phyloP scores from a whole-genome alignment of 163 green algal species.

The Chlorella variabilis region DNA sequence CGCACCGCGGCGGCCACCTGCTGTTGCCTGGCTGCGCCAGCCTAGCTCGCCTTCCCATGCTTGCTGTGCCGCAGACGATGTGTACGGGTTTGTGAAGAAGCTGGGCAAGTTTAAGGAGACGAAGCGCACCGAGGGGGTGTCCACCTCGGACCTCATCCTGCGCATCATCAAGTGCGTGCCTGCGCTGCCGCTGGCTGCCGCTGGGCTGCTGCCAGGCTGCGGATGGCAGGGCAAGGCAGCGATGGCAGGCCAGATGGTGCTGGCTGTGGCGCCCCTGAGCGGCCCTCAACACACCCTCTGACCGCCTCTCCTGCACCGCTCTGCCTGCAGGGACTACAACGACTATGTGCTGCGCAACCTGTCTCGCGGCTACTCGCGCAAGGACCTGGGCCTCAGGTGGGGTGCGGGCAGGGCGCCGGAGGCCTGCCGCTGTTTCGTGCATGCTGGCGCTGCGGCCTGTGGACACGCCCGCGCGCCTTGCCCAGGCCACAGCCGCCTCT shows the following conservation, averaged over 20 bases:
- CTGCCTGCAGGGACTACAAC: conserved; percentile 81
- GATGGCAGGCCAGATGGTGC: not conserved
- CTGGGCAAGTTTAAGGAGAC: conserved; percentile 87
- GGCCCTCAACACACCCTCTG: too few species aligned
- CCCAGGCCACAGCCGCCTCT: too few species aligned
- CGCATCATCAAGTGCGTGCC: conserved; percentile 73
- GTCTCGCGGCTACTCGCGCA: conserved; percentile 81
- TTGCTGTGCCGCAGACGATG: conserved; percentile 67
- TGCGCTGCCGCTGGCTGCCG: not conserved
- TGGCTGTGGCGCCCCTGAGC: too few species aligned
- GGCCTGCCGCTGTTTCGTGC: too few species aligned
- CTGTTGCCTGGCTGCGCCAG: too few species aligned
- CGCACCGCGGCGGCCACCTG: too few species aligned
- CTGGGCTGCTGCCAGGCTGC: not conserved
- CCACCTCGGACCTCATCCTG: conserved; percentile 92
- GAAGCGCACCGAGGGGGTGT: conserved; percentile 90
- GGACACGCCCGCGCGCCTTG: too few species aligned
- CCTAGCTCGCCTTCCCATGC: too few species aligned
- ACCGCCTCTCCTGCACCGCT: not conserved
- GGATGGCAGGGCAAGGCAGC: too few species aligned
- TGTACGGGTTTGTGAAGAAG: conserved; percentile 86
- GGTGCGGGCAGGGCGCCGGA: not conserved
- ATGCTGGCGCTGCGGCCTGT: not conserved
- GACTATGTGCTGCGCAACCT: conserved; percentile 95
- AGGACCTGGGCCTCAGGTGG: conserved; percentile 83